Conservation (phyloP, 2,329 filamentous ascomycete genomes). For the Blumeria hordei region DNA sequence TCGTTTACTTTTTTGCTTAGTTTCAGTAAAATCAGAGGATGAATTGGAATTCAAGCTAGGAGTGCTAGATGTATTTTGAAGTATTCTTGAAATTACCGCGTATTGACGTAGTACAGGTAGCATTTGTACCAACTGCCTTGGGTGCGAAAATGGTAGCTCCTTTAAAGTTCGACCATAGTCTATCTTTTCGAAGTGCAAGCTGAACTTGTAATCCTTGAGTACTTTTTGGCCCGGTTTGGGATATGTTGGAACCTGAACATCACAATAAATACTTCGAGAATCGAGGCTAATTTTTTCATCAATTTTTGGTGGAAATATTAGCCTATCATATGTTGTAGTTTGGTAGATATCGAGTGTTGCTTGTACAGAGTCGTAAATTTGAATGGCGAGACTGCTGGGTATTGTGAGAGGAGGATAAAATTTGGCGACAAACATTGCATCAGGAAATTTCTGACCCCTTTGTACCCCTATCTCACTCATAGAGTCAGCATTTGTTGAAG, state of each 20-base stretch:
- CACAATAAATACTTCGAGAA: conserved; percentile 27
- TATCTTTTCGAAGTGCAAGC: conserved; percentile 44
- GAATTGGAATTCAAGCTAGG: background rate
- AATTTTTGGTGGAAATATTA: conserved; percentile 26
- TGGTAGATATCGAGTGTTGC: conserved; percentile 32
- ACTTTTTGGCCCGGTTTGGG: conserved; percentile 9
- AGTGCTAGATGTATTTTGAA: conserved; percentile 34
- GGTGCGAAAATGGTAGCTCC: conserved; percentile 54
- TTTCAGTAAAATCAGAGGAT: conserved; percentile 1
- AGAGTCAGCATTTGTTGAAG: conserved; percentile 20
- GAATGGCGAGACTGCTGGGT: conserved; percentile 36
- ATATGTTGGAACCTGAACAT: conserved; percentile 22
- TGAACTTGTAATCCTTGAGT: conserved; percentile 25
- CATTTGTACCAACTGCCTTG: conserved; percentile 48
- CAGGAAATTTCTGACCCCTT: conserved; percentile 29
- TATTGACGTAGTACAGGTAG: conserved; percentile 58
- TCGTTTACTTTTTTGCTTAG: conserved; percentile 7
- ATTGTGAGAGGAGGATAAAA: conserved; percentile 53
- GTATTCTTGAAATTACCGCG: conserved; percentile 39
- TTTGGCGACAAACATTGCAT: conserved; percentile 49
- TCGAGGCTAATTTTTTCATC: conserved; percentile 27
- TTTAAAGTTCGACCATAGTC: conserved; percentile 44
- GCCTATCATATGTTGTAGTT: conserved; percentile 20
- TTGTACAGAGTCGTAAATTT: conserved; percentile 34
- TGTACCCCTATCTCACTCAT: conserved; percentile 29